A percentile compares a stretch with the other conserved stretches of the same genome.
Evolutionary conservation across 139 green algal genomes (phyloP).

Genomic region (Chlamydomonas sphaeroides): DNA sequence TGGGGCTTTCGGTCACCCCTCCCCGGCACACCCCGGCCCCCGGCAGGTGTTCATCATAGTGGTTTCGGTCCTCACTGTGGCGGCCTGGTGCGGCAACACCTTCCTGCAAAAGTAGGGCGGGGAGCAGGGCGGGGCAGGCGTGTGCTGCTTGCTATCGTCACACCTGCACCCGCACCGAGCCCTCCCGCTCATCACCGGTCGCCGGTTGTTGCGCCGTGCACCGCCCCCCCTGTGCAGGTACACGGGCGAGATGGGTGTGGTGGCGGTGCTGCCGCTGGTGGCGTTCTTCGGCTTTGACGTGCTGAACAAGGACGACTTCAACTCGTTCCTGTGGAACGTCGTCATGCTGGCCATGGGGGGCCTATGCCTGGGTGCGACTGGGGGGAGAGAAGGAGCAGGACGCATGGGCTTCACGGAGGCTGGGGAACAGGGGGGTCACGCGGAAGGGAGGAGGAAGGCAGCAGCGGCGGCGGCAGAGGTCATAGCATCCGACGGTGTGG

Average conservation of each 20-base stretch:
- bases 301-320: conserved; percentile 82
- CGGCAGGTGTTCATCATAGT: conserved; percentile 77
- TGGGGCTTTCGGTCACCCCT: too few species aligned
- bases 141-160: too few species aligned
- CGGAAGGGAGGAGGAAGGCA: too few species aligned
- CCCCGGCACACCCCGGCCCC: neutral
- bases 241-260: conserved; percentile 78
- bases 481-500: too few species aligned
- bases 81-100: conserved; percentile 75
- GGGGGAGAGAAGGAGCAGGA: too few species aligned
- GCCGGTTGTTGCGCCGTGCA: too few species aligned
- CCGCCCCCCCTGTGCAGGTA: conserved; percentile 9
- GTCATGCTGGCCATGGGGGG: conserved; percentile 87
- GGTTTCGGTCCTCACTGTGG: conserved; percentile 68
- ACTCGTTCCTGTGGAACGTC: conserved; percentile 81
- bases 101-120: conserved; percentile 45
- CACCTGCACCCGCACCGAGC: neutral
- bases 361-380: conserved; percentile 67
- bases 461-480: too few species aligned
- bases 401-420: too few species aligned
- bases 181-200: neutral
- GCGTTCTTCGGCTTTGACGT: conserved; percentile 81
- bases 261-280: conserved; percentile 78
- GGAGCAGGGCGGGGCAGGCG: neutral
- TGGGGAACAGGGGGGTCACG: too few species aligned